A percentile compares a stretch with the other conserved stretches of the same genome.
phyloP scores from a whole-genome alignment of 78 protist species.

The Bigelowiella natans region DNA sequence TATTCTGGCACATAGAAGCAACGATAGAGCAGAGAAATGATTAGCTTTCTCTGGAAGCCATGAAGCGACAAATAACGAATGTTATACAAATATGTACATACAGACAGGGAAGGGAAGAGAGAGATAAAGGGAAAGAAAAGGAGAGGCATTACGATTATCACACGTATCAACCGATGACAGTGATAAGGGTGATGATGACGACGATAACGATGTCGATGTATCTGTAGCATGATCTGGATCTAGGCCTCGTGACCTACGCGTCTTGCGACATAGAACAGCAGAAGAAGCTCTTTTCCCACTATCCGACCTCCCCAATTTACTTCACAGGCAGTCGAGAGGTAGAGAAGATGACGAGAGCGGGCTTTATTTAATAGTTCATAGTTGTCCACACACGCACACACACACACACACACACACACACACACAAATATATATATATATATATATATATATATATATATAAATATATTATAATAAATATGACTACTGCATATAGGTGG shows the following conservation, averaged over 20 bases:
- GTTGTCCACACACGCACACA: background rate
- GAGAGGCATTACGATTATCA: too few relatives aligned
- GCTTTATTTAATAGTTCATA: too few relatives aligned
- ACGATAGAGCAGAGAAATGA: too few relatives aligned
- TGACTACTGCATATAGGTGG: background rate
- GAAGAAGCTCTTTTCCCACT: background rate
- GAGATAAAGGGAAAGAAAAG: too few relatives aligned
- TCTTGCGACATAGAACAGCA: background rate
- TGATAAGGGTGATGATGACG: too few relatives aligned
- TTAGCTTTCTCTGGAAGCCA: too few relatives aligned
- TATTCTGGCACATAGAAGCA: too few relatives aligned
- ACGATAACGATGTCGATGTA: background rate
- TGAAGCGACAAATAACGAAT: too few relatives aligned
- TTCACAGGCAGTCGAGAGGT: background rate
- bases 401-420: background rate
- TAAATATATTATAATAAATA: background rate
- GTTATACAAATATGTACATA: too few relatives aligned
- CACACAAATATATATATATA: background rate
- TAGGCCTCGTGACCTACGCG: constrained; percentile 24
- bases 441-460: background rate
- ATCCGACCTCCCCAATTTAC: constrained; percentile 1
- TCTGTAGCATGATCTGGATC: background rate
- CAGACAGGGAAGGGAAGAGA: too few relatives aligned
- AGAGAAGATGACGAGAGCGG: background rate
- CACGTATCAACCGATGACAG: too few relatives aligned